Percentiles rank a stretch among this genome's conserved stretches.
phyloP scores from a whole-genome alignment of 1,284 basidiomycete genomes.

The Lignosus rhinocerotis region DNA sequence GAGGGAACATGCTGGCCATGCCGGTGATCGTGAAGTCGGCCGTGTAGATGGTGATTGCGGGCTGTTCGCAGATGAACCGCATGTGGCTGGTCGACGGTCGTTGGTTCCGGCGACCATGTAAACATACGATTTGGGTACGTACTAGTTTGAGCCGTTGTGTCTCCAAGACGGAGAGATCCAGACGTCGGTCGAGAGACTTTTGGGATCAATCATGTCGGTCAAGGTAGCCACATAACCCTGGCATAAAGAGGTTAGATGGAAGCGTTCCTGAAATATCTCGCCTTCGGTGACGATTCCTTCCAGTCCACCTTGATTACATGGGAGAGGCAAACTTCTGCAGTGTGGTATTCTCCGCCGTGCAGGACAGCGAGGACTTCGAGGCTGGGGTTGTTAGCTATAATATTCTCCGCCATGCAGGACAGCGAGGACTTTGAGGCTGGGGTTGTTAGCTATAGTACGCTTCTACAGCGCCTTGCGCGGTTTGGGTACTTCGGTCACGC shows the following conservation, averaged over 20 bases:
- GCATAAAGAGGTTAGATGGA: not conserved
- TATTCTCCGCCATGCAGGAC: no score
- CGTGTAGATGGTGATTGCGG: slow-evolving; percentile 31
- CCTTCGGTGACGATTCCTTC: no score
- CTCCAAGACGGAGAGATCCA: slow-evolving; percentile 33
- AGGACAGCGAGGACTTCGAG: no score
- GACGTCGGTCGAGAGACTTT: slow-evolving; percentile 22
- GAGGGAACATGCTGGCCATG: slow-evolving; percentile 34
- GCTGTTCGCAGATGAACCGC: slow-evolving; percentile 32
- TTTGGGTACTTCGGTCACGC: no score
- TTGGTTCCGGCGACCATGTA: not conserved
- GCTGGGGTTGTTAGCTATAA: no score
- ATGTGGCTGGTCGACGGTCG: slow-evolving; percentile 28
- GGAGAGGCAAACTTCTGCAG: no score
- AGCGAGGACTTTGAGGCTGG: no score
- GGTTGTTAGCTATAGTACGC: no score
- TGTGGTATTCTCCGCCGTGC: no score
- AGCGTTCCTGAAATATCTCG: no score
- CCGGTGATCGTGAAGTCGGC: slow-evolving; percentile 43
- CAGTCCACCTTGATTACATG: no score
- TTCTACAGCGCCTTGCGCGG: no score
- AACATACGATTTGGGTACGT: slow-evolving; percentile 12
- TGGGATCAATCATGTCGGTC: slow-evolving; percentile 38
- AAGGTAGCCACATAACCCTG: slow-evolving; percentile 38
- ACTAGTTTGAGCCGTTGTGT: slow-evolving; percentile 36